phyloP scores from a whole-genome alignment of 164 flowering plant genomes.

The Tetrastigma voinierianum region DNA sequence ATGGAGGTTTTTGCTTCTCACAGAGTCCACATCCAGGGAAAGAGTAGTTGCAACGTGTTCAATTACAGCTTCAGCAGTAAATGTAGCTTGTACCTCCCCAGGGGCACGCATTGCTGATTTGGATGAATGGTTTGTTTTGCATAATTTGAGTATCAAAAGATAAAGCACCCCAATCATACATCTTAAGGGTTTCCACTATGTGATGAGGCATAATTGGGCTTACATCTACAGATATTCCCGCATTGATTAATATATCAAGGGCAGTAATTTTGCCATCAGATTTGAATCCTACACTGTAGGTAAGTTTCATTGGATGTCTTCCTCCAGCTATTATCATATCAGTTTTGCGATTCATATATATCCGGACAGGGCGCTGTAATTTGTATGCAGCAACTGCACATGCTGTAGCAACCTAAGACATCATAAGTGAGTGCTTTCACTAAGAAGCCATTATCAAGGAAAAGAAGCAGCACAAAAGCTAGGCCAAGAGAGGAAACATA shows the following conservation, averaged over 20 bases:
- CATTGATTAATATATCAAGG: constrained; percentile 64
- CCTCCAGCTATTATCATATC: constrained; percentile 92
- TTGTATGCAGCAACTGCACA: constrained; percentile 90
- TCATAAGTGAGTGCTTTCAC: not conserved
- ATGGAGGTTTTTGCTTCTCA: constrained; percentile 69
- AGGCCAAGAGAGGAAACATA: no score
- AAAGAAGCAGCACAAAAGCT: no score
- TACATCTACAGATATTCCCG: constrained; percentile 55
- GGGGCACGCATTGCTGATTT: constrained; percentile 85
- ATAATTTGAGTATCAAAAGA: constrained; percentile 78
- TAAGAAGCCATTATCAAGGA: not conserved
- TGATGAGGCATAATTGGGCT: constrained; percentile 55
- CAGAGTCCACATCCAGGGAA: constrained; percentile 63
- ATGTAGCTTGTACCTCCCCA: constrained; percentile 82
- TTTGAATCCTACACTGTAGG: constrained; percentile 76
- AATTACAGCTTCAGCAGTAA: constrained; percentile 78
- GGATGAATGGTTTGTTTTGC: constrained; percentile 76
- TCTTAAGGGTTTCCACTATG: constrained; percentile 51
- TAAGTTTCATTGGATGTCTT: constrained; percentile 87
- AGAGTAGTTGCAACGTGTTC: constrained; percentile 77
- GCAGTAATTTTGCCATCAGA: constrained; percentile 75
- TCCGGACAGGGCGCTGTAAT: constrained; percentile 62
- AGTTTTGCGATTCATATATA: constrained; percentile 69
- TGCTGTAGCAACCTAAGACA: constrained; percentile 72
- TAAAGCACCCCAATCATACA: constrained; percentile 87